These are phyloP conservation scores for Debaryomyces sp. DNA, from an alignment of 1,139 yeast genomes.

Conservation along the genomic window DNA sequence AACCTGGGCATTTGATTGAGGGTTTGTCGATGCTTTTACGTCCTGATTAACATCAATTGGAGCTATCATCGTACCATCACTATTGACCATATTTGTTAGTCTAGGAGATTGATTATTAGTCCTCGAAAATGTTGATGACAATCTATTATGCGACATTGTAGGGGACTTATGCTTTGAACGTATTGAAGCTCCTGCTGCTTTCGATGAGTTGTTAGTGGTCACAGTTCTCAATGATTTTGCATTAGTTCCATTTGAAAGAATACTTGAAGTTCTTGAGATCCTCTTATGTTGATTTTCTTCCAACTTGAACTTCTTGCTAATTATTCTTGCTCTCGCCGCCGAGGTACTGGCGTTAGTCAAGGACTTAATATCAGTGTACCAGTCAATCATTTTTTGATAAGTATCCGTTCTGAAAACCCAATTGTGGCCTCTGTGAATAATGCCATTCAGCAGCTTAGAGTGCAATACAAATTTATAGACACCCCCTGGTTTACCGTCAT, in stretches of 20 bases:
- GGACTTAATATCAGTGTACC: constrained; percentile 78
- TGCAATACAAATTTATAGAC: constrained; percentile 78
- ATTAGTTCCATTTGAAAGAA: constrained; percentile 27
- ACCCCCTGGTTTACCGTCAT: constrained; percentile 60
- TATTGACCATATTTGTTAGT: constrained; percentile 46
- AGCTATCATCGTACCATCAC: constrained; percentile 51
- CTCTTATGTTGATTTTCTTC: constrained; percentile 15
- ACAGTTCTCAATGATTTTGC: constrained; percentile 28
- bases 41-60: constrained; percentile 39
- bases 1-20: constrained; percentile 5
- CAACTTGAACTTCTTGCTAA: constrained; percentile 22
- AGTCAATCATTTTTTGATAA: constrained; percentile 73
- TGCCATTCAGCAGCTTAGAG: constrained; percentile 69
- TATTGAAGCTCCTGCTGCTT: constrained; percentile 7
- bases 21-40: not conserved
- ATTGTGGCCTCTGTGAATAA: constrained; percentile 77
- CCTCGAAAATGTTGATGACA: constrained; percentile 42
- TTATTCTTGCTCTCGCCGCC: constrained; percentile 43
- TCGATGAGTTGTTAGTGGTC: constrained; percentile 21
- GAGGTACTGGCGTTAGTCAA: constrained; percentile 64
- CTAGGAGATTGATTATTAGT: constrained; percentile 39
- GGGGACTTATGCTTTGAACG: constrained; percentile 27
- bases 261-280: constrained; percentile 34
- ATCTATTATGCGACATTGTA: constrained; percentile 28
- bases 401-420: constrained; percentile 91